Percentiles rank a stretch among this genome's conserved stretches.
phyloP scores from a whole-genome alignment of 768 basidiomycete genomes.

The Suillus plorans region DNA sequence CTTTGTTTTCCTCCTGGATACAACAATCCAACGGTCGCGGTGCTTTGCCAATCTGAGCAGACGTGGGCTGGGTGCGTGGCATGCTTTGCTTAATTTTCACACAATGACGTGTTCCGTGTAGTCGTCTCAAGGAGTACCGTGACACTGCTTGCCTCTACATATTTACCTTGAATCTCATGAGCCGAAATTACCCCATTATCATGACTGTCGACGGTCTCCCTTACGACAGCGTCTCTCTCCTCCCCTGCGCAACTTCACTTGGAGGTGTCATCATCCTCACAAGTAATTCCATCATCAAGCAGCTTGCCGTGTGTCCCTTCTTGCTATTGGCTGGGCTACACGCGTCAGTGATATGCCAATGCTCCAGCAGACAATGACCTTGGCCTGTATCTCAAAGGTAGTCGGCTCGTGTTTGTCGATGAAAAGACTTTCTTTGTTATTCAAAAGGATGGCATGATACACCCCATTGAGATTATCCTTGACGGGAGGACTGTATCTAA shows the following conservation, averaged over 20 bases:
- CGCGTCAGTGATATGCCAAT: slow-evolving; percentile 70
- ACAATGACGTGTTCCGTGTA: slow-evolving; percentile 24
- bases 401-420: slow-evolving; percentile 67
- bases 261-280: slow-evolving; percentile 20
- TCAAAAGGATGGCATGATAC: slow-evolving; percentile 69
- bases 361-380: slow-evolving; percentile 39
- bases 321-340: slow-evolving; percentile 84
- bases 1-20: slow-evolving; percentile 90
- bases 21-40: slow-evolving; percentile 89
- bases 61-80: slow-evolving; percentile 85
- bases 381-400: slow-evolving; percentile 69
- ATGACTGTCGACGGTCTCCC: slow-evolving; percentile 40
- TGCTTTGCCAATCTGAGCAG: slow-evolving; percentile 81
- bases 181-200: too few species aligned
- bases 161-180: too few species aligned
- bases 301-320: slow-evolving; percentile 66
- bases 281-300: slow-evolving; percentile 83
- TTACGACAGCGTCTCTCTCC: slow-evolving; percentile 46
- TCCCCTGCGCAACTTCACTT: too few species aligned
- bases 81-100: neutral
- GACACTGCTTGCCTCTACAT: too few species aligned
- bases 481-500: slow-evolving; percentile 74
- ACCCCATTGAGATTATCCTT: slow-evolving; percentile 72
- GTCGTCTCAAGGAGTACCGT: slow-evolving; percentile 56
- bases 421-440: slow-evolving; percentile 77